Base-by-base conservation (phyloP, 2,329 filamentous ascomycete genomes). In the Esteya vermicola region DNA sequence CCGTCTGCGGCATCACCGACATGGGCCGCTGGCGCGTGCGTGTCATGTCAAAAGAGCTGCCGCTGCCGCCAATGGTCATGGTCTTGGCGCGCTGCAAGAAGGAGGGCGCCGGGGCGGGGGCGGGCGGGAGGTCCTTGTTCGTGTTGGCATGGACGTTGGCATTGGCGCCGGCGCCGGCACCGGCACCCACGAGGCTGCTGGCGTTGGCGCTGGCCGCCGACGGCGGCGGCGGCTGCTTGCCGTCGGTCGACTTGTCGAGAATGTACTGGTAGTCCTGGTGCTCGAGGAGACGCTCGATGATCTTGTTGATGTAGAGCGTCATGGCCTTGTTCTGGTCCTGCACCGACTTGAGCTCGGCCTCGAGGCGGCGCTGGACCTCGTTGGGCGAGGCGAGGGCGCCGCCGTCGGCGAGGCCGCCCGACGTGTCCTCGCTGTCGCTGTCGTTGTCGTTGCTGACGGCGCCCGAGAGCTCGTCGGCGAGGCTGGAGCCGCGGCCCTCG, bases 221-320 rank as follows among this genome's bases (percentile, higher is more conserved):
- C 51, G 33, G 18, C 22, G 65, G 16, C 71, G 23, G 39, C 33
- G 42, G 20, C 2, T 82, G 61, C 51, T 77, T 75, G 47, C 67
- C 63, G 41, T 80, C 74, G 38, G 75, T 74, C 9, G 81, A 83
- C 57, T 85, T 82, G 56, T 93, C 85, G 31, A 95, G 69, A 45
- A 96, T 93, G 46, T 85, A 78, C 62, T 98, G 89, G 50, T 94
- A 96, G 50, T 93, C 88, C 53, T 93, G 83, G 60, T 95, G 84
- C 55, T 93, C 83, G 46, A 98, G 72, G 33, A 98, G 75, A 42
- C 91, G 82, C 58, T 91, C 91, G 57, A 98, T 94, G 58, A 98
- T 96, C 64, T 91, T 93, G 72, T 96, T 94, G 67, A 98, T 95
- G 65, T 98, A 98, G 48, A 96, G 68, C 20, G 86, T 93, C 51